phyloP scores from a whole-genome alignment of 2,329 filamentous ascomycete species.

The Akanthomyces uredinophilus region DNA sequence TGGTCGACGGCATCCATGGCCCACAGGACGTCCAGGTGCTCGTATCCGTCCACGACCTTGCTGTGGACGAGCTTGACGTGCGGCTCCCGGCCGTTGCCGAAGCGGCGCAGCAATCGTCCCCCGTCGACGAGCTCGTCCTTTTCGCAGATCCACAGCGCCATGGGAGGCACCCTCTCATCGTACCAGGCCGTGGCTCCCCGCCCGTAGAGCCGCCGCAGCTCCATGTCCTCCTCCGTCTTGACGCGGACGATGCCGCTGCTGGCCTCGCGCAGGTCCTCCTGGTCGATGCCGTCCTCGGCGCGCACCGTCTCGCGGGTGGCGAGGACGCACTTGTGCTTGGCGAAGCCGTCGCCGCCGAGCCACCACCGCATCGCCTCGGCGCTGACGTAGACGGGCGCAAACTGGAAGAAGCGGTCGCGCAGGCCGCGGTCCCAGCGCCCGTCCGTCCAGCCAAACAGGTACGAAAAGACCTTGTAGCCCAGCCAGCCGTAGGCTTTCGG shows the following conservation, averaged over 20 bases:
- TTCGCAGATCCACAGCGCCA: slow-evolving; percentile 85
- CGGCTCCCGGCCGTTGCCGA: slow-evolving; percentile 74
- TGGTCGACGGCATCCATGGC: slow-evolving; percentile 82
- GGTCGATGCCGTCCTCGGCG: slow-evolving; percentile 58
- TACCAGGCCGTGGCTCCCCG: slow-evolving; percentile 71
- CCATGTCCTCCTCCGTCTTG: slow-evolving; percentile 23
- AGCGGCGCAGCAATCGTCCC: slow-evolving; percentile 63
- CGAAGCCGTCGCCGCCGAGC: slow-evolving; percentile 81
- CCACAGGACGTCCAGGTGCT: slow-evolving; percentile 94
- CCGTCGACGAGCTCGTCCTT: slow-evolving; percentile 84
- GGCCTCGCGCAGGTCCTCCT: slow-evolving; percentile 29
- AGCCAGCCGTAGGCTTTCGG: slow-evolving; percentile 69
- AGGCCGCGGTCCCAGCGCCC: slow-evolving; percentile 76
- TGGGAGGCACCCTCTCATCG: slow-evolving; percentile 68
- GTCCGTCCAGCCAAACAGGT: slow-evolving; percentile 86
- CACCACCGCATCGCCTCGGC: slow-evolving; percentile 94
- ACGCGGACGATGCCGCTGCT: slow-evolving; percentile 5
- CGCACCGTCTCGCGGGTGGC: slow-evolving; percentile 66
- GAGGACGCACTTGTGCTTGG: slow-evolving; percentile 75
- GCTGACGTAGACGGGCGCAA: slow-evolving; percentile 84
- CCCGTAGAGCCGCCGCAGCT: slow-evolving; percentile 32
- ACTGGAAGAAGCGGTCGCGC: slow-evolving; percentile 81
- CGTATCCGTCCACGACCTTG: slow-evolving; percentile 80
- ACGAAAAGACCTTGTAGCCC: slow-evolving; percentile 85
- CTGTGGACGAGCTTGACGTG: slow-evolving; percentile 74